Evolutionary conservation across 495 filamentous ascomycete species (phyloP), one percentile per base, ranked within the genome.

Genomic region (Cudoniella acicularis): DNA sequence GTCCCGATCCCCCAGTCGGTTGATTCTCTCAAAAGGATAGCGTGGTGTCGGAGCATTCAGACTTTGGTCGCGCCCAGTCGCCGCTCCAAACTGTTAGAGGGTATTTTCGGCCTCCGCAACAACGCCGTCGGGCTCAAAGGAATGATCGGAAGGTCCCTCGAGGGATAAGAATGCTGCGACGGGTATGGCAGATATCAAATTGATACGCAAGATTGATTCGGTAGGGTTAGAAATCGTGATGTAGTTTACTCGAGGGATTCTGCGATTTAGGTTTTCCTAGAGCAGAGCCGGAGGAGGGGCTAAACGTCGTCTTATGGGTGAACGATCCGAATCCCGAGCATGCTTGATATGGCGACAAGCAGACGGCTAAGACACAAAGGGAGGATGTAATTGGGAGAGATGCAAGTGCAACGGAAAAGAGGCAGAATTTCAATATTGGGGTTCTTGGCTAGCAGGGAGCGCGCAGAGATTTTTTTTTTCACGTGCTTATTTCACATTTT

Each of bases 31-130:
- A 68, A 57, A 22, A 64, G 43, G 45, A 65, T 61, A 45, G 63
- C 46, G 52, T 64, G 56, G 54, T 63, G 55, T 71, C 62, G 75
- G 64, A 70, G 73, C 77, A 79, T 79, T 70, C 71, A 77, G 67
- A 69, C 42, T 59, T 42, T 64, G 67, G 75, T 69, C 68, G 73
- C 75, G 78, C 78, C 77, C 77, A 82, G 76, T 79, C 75, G 77
- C 77, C 77, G 74, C 74, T 77, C 76, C 76, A 43, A 21, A 13
- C 3, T 23, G 9, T 16, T 51, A 50, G 49, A 56, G 41, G 53
- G 18, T 23, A 27, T 49, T 26, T 55, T 49, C 26, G 41, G 20
- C 30, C 18, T 48, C 49, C 56, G 3, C 21, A 23, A 24, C 30
- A 22, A 9, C 45, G 13, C 26, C 21, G 0, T 10, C 2, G n/a